phyloP scores from a whole-genome alignment of 108 stramenopile species.

The Skeletonema grethae region DNA sequence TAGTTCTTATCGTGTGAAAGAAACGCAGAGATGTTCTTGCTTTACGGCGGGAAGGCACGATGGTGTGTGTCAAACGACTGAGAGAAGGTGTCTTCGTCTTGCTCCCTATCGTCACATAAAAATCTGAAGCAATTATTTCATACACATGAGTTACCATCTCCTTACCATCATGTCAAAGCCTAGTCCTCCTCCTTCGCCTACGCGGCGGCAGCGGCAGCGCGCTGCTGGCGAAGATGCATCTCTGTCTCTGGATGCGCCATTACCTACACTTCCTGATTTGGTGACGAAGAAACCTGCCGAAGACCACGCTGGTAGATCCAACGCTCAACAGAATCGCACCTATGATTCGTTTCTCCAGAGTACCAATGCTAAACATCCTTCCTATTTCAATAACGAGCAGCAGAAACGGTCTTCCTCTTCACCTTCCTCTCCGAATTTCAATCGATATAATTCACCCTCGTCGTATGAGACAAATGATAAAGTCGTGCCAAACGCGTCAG shows the following conservation, averaged over 20 bases:
- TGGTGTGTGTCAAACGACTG: background rate
- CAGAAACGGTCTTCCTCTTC: background rate
- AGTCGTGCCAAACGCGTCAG: slow-evolving; percentile 19
- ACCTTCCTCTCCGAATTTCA: background rate
- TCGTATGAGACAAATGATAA: background rate
- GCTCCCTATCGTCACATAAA: background rate
- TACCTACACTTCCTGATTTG: background rate
- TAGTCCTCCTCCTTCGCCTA: background rate
- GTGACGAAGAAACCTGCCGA: background rate
- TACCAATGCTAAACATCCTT: background rate
- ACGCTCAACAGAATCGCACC: background rate
- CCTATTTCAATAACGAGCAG: background rate
- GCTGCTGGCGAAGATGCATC: background rate
- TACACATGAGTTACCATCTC: background rate
- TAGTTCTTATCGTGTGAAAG: no score
- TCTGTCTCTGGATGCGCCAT: background rate
- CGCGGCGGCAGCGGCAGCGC: background rate
- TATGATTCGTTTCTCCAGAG: background rate
- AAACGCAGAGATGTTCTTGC: background rate
- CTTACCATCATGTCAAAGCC: slow-evolving; percentile 1
- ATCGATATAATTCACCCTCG: background rate
- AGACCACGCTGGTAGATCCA: background rate
- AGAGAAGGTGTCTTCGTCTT: background rate
- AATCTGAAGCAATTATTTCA: background rate
- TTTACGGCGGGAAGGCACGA: background rate